Conservation (phyloP, 495 filamentous ascomycete genomes). For the Annulohypoxylon stygium region DNA sequence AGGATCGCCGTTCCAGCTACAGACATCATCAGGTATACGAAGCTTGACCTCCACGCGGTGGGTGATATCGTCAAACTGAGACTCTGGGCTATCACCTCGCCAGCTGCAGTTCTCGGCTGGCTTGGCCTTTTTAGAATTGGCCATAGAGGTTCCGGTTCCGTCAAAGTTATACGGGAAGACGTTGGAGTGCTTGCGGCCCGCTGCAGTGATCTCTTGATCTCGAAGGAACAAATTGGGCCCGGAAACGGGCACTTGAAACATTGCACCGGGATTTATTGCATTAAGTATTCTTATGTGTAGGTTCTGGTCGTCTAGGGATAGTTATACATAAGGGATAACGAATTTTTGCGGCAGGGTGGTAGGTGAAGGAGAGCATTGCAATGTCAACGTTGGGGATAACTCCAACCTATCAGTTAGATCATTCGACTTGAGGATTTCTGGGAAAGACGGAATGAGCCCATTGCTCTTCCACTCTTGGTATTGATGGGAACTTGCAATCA, state of each 20-base stretch:
- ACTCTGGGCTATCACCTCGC: conserved; percentile 39
- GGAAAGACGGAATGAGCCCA: not conserved
- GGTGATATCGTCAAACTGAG: conserved; percentile 33
- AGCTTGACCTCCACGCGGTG: conserved; percentile 12
- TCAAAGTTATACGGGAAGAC: conserved; percentile 23
- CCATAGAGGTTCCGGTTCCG: conserved; percentile 37
- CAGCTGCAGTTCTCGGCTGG: conserved; percentile 35
- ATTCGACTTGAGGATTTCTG: not conserved
- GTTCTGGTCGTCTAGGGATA: conserved; percentile 28
- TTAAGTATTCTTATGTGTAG: conserved; percentile 38
- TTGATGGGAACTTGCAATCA: not conserved
- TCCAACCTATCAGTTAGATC: not conserved
- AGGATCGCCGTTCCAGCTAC: conserved; percentile 46
- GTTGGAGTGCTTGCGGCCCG: not conserved
- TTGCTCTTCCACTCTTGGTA: not conserved
- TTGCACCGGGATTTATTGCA: conserved; percentile 25
- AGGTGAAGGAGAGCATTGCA: conserved; percentile 16
- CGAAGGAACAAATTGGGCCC: conserved; percentile 14
- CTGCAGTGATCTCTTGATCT: conserved; percentile 17
- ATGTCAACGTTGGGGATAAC: not conserved
- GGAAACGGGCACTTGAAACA: conserved; percentile 25
- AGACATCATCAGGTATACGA: conserved; percentile 24
- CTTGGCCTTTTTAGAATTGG: conserved; percentile 31
- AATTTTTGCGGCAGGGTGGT: not conserved
- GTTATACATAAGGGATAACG: not conserved